These are phyloP conservation scores for Alnus glutinosa DNA, from an alignment of 306 rosid genomes.

Conservation along the genomic window DNA sequence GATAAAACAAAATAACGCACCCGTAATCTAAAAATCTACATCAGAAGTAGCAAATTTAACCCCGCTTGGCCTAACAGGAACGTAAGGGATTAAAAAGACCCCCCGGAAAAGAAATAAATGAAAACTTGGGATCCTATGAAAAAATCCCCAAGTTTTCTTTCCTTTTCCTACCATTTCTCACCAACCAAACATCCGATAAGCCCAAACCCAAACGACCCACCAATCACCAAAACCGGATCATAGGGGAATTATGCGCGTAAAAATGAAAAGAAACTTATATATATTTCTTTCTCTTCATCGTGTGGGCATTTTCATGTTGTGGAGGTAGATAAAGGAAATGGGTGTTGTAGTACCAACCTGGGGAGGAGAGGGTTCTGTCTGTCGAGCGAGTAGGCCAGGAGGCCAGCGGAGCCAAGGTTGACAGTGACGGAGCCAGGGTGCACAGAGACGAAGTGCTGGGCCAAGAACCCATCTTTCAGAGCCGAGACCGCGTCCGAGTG, in stretches of 20 bases:
- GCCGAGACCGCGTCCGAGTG: conserved; percentile 59
- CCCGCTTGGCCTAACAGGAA: no score
- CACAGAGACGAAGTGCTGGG: conserved; percentile 58
- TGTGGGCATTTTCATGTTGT: background rate
- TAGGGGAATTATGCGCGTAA: no score
- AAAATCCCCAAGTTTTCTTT: background rate
- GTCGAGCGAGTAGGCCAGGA: conserved; percentile 60
- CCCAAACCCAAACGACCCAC: background rate
- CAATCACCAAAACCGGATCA: background rate
- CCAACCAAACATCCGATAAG: background rate
- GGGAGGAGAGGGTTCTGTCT: conserved; percentile 82
- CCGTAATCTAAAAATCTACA: no score
- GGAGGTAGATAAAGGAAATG: conserved; percentile 3
- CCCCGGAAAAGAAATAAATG: background rate
- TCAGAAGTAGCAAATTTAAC: no score
- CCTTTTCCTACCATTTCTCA: background rate
- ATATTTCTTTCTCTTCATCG: no score
- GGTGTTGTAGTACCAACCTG: conserved; percentile 41
- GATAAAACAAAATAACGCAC: background rate
- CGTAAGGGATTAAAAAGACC: no score
- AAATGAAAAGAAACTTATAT: no score
- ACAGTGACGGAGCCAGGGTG: conserved; percentile 70
- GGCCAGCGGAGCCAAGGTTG: conserved; percentile 65
- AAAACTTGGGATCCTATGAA: background rate
- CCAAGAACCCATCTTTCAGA: conserved; percentile 68